Evolutionary conservation across 2,329 filamentous ascomycete genomes (phyloP), one percentile per base, ranked within the genome.

Genomic region (Nannizziopsis barbatae): DNA sequence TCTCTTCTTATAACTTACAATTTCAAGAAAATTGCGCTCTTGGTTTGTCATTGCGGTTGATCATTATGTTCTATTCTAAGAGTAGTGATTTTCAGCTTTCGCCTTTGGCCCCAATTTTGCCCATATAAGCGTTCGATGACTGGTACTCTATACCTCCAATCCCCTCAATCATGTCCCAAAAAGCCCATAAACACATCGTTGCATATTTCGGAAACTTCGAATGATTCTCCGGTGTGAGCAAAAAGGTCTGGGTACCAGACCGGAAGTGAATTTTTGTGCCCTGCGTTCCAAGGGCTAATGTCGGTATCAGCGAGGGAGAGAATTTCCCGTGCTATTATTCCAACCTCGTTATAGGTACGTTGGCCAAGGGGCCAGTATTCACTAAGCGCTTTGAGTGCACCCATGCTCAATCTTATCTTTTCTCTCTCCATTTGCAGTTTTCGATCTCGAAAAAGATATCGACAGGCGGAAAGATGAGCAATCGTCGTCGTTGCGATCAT

Each of bases 391-490:
- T 63, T 64, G 30, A 70, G 53, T 30, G 60, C 66, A 0, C 65
- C 67, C 41, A 70, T 68, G 9, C 52, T 64, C 47, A 69, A 50
- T 1, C 66, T 59, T 20, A 70, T 65, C 47, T 69, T 65, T 36
- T 69, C 60, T 4, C 68, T 57, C 2, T 64, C 62, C 1, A 65
- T 54, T 5, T 55, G 55, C 11, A 67, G 54, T 33, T 59, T 55
- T 27, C 60, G 52, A 0, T 58, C 63, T 1, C 55, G 52, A 35
- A 65, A 58, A 17, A 65, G 48, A 50, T 62, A 67, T 9, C 59
- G 62, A 52, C 67, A 70, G 1, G 67, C 67, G 0, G 68, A 64
- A 6, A 89, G 72, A 57, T 88, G 83, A 1, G 87, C 81, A 55
- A 70, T 59, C 0, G 63, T 63, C 0, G 60, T 64, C 22, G 62